phyloP scores from a whole-genome alignment of 345 rosid genomes.

The Arabis hirsuta region DNA sequence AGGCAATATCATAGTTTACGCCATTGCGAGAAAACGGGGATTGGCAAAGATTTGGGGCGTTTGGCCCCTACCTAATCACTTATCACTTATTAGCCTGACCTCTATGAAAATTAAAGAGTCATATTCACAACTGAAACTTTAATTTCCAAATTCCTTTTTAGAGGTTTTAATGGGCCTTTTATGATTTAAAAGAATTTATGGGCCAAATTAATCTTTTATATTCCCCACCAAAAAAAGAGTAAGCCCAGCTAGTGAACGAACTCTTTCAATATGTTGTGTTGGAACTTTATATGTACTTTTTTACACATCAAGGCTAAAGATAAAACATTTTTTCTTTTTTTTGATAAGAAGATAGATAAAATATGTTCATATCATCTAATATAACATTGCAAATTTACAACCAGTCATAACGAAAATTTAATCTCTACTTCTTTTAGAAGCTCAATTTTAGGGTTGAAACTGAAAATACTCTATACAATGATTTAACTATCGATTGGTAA shows the following conservation, averaged over 20 bases:
- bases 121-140: too few relatives aligned
- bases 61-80: neutral
- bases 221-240: neutral
- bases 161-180: constrained; percentile 1
- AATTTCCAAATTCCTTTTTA: too few relatives aligned
- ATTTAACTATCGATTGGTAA: neutral
- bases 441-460: neutral
- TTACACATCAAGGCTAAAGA: neutral
- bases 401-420: neutral
- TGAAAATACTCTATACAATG: neutral
- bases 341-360: too few relatives aligned
- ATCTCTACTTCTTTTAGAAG: neutral
- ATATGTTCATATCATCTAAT: too few relatives aligned
- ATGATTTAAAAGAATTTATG: neutral
- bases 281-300: neutral
- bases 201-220: neutral
- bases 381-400: neutral
- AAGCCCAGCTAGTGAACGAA: neutral
- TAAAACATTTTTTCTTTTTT: too few relatives aligned
- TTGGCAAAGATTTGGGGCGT: neutral
- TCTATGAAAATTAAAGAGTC: constrained; percentile 1
- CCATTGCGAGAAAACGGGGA: neutral
- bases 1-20: too few relatives aligned
- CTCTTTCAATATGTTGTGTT: neutral
- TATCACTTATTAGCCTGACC: too few relatives aligned